A percentile compares a stretch with the other conserved stretches of the same genome.
Conservation (phyloP, 768 basidiomycete genomes). For the Macrocybe gigantea region DNA sequence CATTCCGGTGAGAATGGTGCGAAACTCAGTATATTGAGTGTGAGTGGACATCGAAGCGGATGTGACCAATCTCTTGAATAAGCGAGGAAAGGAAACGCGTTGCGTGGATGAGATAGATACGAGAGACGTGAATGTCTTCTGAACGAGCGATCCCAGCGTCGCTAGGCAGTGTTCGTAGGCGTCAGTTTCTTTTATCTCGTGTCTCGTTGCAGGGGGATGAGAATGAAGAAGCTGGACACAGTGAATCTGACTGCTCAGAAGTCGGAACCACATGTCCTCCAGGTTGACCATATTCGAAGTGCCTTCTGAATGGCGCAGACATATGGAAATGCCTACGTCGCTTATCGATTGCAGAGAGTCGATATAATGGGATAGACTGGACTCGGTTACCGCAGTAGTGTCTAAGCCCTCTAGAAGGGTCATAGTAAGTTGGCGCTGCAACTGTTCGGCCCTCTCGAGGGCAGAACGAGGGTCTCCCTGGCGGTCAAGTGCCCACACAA, state of each 20-base stretch:
- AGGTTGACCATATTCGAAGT: constrained; percentile 38
- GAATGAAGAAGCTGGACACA: constrained; percentile 57
- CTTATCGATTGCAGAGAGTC: constrained; percentile 54
- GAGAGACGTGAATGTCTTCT: constrained; percentile 77
- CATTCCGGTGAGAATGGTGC: constrained; percentile 90
- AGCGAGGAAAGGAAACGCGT: constrained; percentile 80
- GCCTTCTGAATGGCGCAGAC: constrained; percentile 56
- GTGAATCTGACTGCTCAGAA: constrained; percentile 78
- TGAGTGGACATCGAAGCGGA: constrained; percentile 53
- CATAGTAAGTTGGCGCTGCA: constrained; percentile 45
- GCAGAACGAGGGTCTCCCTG: constrained; percentile 60
- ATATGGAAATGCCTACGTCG: constrained; percentile 58
- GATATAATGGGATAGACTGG: constrained; percentile 28
- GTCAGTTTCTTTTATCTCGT: constrained; percentile 4
- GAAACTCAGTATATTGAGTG: constrained; percentile 85
- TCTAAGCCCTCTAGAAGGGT: constrained; percentile 35
- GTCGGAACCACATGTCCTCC: constrained; percentile 88
- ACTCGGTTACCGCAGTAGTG: constrained; percentile 5
- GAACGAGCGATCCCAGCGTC: constrained; percentile 67
- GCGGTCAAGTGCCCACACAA: constrained; percentile 74
- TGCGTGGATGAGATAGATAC: constrained; percentile 79
- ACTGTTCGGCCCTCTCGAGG: constrained; percentile 57
- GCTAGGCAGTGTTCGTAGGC: constrained; percentile 31
- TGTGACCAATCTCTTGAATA: constrained; percentile 90
- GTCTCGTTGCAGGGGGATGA: constrained; percentile 22